A percentile compares a stretch with the other conserved stretches of the same genome.
Evolutionary conservation across 2,329 filamentous ascomycete species (phyloP).

Genomic region (Cephalotrichum gorgonifer): DNA sequence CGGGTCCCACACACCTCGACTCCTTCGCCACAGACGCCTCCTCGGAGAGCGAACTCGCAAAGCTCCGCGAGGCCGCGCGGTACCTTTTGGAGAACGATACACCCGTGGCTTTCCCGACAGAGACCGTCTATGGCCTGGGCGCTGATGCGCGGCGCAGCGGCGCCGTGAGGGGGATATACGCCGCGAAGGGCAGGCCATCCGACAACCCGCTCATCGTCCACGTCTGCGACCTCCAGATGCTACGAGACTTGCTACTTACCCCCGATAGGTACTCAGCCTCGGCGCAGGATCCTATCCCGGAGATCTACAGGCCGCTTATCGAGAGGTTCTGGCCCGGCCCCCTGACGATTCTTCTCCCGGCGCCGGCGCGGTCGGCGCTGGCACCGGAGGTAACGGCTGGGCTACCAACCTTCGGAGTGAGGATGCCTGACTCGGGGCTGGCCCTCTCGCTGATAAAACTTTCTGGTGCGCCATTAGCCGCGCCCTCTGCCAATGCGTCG

Average conservation of each 20-base stretch:
- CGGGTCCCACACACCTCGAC: slow-evolving; percentile 22
- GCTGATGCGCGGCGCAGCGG: slow-evolving; percentile 81
- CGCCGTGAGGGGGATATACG: slow-evolving; percentile 85
- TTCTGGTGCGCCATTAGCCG: slow-evolving; percentile 70
- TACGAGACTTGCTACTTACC: slow-evolving; percentile 53
- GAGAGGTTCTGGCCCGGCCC: slow-evolving; percentile 88
- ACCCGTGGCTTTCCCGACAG: slow-evolving; percentile 91
- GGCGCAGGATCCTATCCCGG: slow-evolving; percentile 43
- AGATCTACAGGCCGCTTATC: slow-evolving; percentile 70
- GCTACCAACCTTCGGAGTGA: slow-evolving; percentile 73
- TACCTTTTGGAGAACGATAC: slow-evolving; percentile 54
- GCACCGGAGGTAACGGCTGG: slow-evolving; percentile 89
- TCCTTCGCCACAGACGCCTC: slow-evolving; percentile 29
- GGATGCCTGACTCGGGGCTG: slow-evolving; percentile 80
- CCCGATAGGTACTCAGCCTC: slow-evolving; percentile 11
- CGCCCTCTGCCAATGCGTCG: slow-evolving; percentile 87
- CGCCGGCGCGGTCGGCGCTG: slow-evolving; percentile 57
- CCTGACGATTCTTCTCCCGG: slow-evolving; percentile 78
- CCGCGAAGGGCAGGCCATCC: slow-evolving; percentile 77
- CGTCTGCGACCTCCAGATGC: slow-evolving; percentile 69
- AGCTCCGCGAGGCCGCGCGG: slow-evolving; percentile 54
- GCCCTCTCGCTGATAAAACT: slow-evolving; percentile 79
- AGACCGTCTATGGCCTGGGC: slow-evolving; percentile 95
- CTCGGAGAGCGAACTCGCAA: slow-evolving; percentile 19
- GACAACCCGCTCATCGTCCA: slow-evolving; percentile 97